These are phyloP conservation scores for Jamesozyma hellenica DNA, from an alignment of 805 yeast genomes.

Conservation along the genomic window DNA sequence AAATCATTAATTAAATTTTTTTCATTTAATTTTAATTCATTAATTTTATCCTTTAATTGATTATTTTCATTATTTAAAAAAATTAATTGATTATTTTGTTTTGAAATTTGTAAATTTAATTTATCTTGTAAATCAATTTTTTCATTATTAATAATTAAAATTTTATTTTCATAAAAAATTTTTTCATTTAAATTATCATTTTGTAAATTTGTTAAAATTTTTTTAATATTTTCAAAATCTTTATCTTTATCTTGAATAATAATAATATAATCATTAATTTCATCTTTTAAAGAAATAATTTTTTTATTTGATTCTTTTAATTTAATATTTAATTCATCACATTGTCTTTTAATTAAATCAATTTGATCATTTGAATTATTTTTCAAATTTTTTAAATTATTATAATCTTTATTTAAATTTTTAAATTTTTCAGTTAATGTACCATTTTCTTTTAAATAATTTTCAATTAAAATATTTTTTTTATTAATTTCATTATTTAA, in stretches of 20 bases:
- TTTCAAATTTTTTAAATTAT: constrained; percentile 30
- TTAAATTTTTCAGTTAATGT: constrained; percentile 33
- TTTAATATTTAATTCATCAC: constrained; percentile 61
- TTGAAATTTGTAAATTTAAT: constrained; percentile 37
- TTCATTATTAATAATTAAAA: constrained; percentile 48
- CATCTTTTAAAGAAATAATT: constrained; percentile 67
- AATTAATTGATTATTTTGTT: constrained; percentile 56
- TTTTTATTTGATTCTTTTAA: constrained; percentile 52
- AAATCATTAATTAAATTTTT: constrained; percentile 22
- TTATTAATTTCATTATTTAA: constrained; percentile 32
- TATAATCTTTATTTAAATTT: constrained; percentile 32
- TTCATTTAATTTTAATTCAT: constrained; percentile 32
- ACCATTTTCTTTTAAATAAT: constrained; percentile 33
- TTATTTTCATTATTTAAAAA: constrained; percentile 40
- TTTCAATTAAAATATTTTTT: constrained; percentile 30
- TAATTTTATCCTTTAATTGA: constrained; percentile 32
- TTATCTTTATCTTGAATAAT: constrained; percentile 71
- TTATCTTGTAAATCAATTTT: constrained; percentile 50
- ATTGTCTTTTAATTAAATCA: constrained; percentile 49
- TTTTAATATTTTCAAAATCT: constrained; percentile 65
- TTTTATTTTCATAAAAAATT: constrained; percentile 46
- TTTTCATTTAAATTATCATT: constrained; percentile 41
- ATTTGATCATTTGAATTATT: constrained; percentile 35
- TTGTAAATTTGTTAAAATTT: constrained; percentile 59
- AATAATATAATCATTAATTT: constrained; percentile 62